phyloP scores from a whole-genome alignment of 129 eudicot genomes.

The Artemisia argyi region DNA sequence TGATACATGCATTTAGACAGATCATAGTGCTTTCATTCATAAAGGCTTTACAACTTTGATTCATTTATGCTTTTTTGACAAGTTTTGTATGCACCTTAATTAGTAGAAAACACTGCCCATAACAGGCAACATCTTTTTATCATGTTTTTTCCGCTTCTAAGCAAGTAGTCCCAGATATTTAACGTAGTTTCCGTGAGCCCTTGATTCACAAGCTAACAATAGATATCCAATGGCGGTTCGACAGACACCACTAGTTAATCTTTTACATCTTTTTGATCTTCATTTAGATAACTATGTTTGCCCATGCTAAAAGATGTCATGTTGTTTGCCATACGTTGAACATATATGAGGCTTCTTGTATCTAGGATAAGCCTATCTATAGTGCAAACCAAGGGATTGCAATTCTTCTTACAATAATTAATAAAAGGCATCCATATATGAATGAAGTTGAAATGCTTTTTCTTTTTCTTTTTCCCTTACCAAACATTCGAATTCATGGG shows the following conservation, averaged over 20 bases:
- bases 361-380: slow-evolving; percentile 14
- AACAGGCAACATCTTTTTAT: slow-evolving; percentile 13
- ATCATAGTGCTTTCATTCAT: slow-evolving; percentile 14
- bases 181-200: slow-evolving; percentile 8
- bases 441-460: background rate
- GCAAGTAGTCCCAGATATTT: background rate
- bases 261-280: slow-evolving; percentile 11
- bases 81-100: background rate
- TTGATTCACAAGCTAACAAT: slow-evolving; percentile 19
- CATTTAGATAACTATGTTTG: slow-evolving; percentile 19
- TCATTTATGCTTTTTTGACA: slow-evolving; percentile 18
- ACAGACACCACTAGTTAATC: background rate
- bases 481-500: slow-evolving; percentile 5
- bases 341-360: slow-evolving; percentile 1
- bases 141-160: slow-evolving; percentile 2
- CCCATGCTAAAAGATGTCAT: slow-evolving; percentile 29
- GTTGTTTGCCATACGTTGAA: slow-evolving; percentile 3
- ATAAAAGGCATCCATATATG: slow-evolving; percentile 9
- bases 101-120: slow-evolving; percentile 15
- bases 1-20: background rate
- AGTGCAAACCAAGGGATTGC: slow-evolving; percentile 19
- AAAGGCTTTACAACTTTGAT: slow-evolving; percentile 14
- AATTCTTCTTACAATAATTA: slow-evolving; percentile 2
- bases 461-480: background rate
- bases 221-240: background rate